A percentile compares a stretch with the other conserved stretches of the same genome.
Conservation (phyloP, 257 asterid genomes). For the Nicotiana sylvestris region DNA sequence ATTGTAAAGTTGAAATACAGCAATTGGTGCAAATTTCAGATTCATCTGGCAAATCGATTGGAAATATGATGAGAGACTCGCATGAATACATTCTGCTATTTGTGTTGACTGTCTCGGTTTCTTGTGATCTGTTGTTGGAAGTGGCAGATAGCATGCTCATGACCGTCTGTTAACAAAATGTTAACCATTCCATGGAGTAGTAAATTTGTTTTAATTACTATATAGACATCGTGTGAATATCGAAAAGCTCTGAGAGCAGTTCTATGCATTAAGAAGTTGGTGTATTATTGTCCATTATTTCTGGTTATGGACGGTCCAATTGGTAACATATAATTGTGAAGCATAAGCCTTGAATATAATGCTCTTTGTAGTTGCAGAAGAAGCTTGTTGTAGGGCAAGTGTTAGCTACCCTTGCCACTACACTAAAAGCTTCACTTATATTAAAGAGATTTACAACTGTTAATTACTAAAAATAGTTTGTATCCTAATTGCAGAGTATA, state of each 20-base stretch:
- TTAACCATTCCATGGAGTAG: not conserved
- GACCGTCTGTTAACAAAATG: not conserved
- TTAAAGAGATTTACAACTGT: too few species aligned
- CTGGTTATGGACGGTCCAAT: not conserved
- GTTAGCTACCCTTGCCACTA: not conserved
- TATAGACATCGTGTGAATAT: not conserved
- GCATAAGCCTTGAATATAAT: not conserved
- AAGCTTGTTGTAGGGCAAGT: not conserved
- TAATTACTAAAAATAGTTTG: too few species aligned
- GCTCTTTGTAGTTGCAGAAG: too few species aligned
- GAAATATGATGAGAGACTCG: not conserved
- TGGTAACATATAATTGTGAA: not conserved
- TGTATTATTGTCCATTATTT: not conserved
- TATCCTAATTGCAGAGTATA: not conserved
- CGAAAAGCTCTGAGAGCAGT: not conserved
- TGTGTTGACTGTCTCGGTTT: not conserved
- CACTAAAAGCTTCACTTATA: too few species aligned
- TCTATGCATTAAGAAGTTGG: not conserved
- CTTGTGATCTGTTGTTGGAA: not conserved
- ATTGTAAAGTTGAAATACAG: not conserved
- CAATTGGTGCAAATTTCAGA: not conserved
- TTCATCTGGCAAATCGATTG: not conserved
- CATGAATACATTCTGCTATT: not conserved
- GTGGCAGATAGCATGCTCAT: not conserved
- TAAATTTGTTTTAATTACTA: not conserved